A percentile compares a stretch with the other conserved stretches of the same genome.
Evolutionary conservation across 495 filamentous ascomycete species (phyloP).

Genomic region (Aspergillus homomorphus): DNA sequence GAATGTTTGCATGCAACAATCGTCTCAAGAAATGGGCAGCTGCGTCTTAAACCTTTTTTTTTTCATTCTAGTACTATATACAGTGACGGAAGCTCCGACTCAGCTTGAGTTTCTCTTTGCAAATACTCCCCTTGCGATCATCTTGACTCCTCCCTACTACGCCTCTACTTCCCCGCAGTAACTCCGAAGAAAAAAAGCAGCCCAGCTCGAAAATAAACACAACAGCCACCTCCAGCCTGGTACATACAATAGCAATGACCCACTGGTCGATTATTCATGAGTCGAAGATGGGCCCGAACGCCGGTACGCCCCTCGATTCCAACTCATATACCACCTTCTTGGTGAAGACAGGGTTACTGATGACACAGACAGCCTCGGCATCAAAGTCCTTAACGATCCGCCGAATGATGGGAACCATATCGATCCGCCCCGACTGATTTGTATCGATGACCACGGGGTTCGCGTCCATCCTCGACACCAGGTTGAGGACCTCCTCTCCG

Average conservation of each 20-base stretch:
- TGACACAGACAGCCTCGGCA: constrained; percentile 73
- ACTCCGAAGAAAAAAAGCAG: too few species aligned
- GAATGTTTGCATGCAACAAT: constrained; percentile 1
- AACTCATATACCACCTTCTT: constrained; percentile 70
- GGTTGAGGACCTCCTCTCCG: constrained; percentile 48
- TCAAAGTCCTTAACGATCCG: constrained; percentile 52
- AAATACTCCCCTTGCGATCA: too few species aligned
- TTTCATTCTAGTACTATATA: background rate
- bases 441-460: constrained; percentile 57
- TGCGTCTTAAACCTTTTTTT: background rate
- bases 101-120: too few species aligned
- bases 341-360: constrained; percentile 72
- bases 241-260: constrained; percentile 4
- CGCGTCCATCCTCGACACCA: constrained; percentile 49
- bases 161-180: too few species aligned
- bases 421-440: constrained; percentile 42
- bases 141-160: too few species aligned
- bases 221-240: background rate
- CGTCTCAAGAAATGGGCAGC: background rate
- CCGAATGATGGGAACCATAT: constrained; percentile 58
- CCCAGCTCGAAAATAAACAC: too few species aligned
- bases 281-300: constrained; percentile 80
- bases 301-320: constrained; percentile 64
- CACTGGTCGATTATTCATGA: constrained; percentile 46
- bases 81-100: background rate